A percentile compares a stretch with the other conserved stretches of the same genome.
phyloP scores from a whole-genome alignment of 129 eudicot genomes.

The Centrapalus pauciflorus region DNA sequence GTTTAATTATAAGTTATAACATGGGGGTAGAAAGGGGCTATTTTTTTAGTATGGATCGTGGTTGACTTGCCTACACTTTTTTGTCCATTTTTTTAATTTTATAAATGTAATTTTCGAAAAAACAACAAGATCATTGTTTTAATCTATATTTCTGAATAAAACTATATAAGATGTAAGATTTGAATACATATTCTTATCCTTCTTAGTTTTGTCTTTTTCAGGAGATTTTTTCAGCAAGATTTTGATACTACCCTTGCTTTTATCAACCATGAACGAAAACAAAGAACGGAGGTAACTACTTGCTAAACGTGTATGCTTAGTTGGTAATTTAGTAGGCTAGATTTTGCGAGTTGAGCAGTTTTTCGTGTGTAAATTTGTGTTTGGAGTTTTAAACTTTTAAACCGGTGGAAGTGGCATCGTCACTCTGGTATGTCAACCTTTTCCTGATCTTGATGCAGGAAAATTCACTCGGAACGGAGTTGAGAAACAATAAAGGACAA shows the following conservation, averaged over 20 bases:
- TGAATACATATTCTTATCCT: constrained; percentile 8
- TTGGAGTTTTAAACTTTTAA: neutral
- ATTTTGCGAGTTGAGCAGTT: too few relatives aligned
- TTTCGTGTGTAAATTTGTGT: neutral
- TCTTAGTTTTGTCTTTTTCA: constrained; percentile 25
- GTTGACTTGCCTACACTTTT: neutral
- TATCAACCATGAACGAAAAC: constrained; percentile 84
- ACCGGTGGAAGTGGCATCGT: too few relatives aligned
- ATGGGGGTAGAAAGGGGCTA: too few relatives aligned
- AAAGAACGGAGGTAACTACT: constrained; percentile 68
- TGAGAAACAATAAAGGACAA: constrained; percentile 61
- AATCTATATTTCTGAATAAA: too few relatives aligned
- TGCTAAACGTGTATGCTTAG: neutral
- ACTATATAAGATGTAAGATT: too few relatives aligned
- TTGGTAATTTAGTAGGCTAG: neutral
- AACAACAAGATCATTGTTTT: too few relatives aligned
- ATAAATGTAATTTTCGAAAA: too few relatives aligned
- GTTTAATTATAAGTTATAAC: too few relatives aligned
- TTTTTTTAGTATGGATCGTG: too few relatives aligned
- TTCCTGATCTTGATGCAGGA: constrained; percentile 41
- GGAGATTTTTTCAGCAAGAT: constrained; percentile 84
- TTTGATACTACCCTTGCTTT: constrained; percentile 86
- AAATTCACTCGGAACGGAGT: constrained; percentile 46
- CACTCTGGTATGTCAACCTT: neutral
- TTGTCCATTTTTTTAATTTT: too few relatives aligned